Percentiles rank a stretch among this genome's conserved stretches.
These are phyloP conservation scores for Phaeotremella fagi DNA, from an alignment of 768 basidiomycete species.

Conservation along the genomic window DNA sequence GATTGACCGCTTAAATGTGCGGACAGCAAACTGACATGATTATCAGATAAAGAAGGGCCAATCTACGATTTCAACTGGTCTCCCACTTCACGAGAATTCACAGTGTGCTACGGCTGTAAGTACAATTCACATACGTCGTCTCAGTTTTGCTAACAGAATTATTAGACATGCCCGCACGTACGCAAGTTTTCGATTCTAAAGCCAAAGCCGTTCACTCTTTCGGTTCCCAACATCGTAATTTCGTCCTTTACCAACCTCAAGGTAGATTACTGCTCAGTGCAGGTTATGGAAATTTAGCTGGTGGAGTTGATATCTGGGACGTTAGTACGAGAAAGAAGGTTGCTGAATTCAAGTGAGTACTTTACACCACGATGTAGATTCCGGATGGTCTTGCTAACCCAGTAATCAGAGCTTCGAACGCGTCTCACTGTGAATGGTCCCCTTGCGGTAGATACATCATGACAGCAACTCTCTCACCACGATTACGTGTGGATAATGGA, in stretches of 20 bases:
- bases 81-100: conserved; percentile 94
- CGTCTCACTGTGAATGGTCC: conserved; percentile 91
- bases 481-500: conserved; percentile 93
- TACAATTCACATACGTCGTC: conserved; percentile 11
- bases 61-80: conserved; percentile 97
- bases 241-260: conserved; percentile 90
- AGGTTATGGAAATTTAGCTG: conserved; percentile 94
- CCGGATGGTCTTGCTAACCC: too few relatives aligned
- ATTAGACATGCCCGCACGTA: conserved; percentile 90
- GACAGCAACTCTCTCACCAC: conserved; percentile 91
- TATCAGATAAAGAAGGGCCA: conserved; percentile 88
- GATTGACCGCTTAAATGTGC: background rate
- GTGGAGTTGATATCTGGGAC: conserved; percentile 88
- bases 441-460: conserved; percentile 87
- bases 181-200: conserved; percentile 83
- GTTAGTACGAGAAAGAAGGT: conserved; percentile 76
- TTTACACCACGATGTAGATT: too few relatives aligned
- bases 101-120: conserved; percentile 93
- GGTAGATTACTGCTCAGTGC: conserved; percentile 79
- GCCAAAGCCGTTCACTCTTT: conserved; percentile 85
- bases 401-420: conserved; percentile 91
- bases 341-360: conserved; percentile 50
- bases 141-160: background rate
- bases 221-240: conserved; percentile 82
- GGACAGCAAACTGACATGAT: background rate